Conservation (phyloP, 805 yeast species). For the Kuraishia ogatae region DNA sequence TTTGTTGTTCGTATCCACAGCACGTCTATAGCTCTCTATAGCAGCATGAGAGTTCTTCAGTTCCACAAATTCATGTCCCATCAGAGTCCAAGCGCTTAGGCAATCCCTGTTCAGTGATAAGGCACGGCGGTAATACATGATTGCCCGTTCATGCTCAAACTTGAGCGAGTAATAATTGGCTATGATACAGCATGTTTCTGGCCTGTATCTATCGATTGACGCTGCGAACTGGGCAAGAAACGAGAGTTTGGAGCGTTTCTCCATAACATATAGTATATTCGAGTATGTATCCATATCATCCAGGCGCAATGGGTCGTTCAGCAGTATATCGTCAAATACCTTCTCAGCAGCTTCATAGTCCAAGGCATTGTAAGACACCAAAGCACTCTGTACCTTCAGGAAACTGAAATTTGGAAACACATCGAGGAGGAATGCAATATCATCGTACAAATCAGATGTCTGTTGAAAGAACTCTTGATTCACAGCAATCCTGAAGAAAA, state of each 20-base stretch:
- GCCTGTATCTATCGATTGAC: slow-evolving; percentile 75
- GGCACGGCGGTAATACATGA: slow-evolving; percentile 87
- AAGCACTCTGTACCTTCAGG: slow-evolving; percentile 73
- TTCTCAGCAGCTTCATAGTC: slow-evolving; percentile 77
- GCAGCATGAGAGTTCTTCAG: slow-evolving; percentile 96
- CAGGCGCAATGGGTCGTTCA: slow-evolving; percentile 72
- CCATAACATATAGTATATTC: slow-evolving; percentile 92
- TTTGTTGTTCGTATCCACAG: slow-evolving; percentile 79
- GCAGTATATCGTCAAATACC: slow-evolving; percentile 66
- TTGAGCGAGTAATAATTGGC: slow-evolving; percentile 91
- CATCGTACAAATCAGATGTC: slow-evolving; percentile 39
- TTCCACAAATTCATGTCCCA: slow-evolving; percentile 99
- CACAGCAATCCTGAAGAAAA: slow-evolving; percentile 56
- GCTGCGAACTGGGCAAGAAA: slow-evolving; percentile 81
- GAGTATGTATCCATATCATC: slow-evolving; percentile 92
- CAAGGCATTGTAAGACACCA: slow-evolving; percentile 73
- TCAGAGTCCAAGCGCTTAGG: slow-evolving; percentile 90
- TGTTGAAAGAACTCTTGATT: slow-evolving; percentile 76
- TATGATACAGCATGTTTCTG: slow-evolving; percentile 90
- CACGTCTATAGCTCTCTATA: slow-evolving; percentile 87
- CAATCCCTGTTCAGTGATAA: slow-evolving; percentile 71
- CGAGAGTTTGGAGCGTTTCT: slow-evolving; percentile 75
- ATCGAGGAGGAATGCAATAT: slow-evolving; percentile 37
- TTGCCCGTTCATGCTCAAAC: slow-evolving; percentile 92
- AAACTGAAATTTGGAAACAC: slow-evolving; percentile 69